Evolutionary conservation across 371 early-diverging fungal species (phyloP), one percentile per base, ranked within the genome.

Genomic region (Mucor mucedo): DNA sequence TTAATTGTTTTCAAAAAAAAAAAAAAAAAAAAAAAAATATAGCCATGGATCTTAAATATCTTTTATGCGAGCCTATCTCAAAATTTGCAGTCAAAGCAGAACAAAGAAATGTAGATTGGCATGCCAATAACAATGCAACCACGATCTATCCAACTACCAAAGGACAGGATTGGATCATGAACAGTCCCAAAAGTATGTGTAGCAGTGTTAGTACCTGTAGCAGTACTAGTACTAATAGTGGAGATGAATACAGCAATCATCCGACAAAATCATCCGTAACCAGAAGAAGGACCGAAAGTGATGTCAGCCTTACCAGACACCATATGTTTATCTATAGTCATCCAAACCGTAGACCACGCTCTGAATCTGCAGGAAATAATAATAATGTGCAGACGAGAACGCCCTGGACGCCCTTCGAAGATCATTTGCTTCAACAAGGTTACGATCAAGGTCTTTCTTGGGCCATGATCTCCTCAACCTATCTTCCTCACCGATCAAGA

Each of bases 391-490:
- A 80, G 64, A 78, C 78, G n/a, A 76, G 81, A 50, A 76, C 77
- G 47, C 81, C 81, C 30, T 81, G 81, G 81, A 75, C 78, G 28
- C 75, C 78, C 16, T 73, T 69, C 47, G 81, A 81, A 58, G 81
- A 81, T 50, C 71, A 76, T 41, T 62, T 81, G 56, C 71, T 81
- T 52, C 78, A 73, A 57, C 73, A 76, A 63, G 81, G 81, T 9
- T 78, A 78, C 39, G 65, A 61, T 35, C 73, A 81, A 67, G 81
- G 81, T 35, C 41, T 78, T 28, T 81, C 81, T 8, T 81, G 81
- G 81, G 78, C 81, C 8, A 71, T 78, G 73, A 78, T 81, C 40
- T 78, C 78, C 44, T 70, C 81, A 5, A 78, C 75, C 4, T 81
- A 81, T 52, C 70, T 81, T 3, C 77, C 81, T 3, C 78, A 77